These are phyloP conservation scores for Phytophthora aleatoria DNA, from an alignment of 352 stramenopile genomes.

Conservation along the genomic window DNA sequence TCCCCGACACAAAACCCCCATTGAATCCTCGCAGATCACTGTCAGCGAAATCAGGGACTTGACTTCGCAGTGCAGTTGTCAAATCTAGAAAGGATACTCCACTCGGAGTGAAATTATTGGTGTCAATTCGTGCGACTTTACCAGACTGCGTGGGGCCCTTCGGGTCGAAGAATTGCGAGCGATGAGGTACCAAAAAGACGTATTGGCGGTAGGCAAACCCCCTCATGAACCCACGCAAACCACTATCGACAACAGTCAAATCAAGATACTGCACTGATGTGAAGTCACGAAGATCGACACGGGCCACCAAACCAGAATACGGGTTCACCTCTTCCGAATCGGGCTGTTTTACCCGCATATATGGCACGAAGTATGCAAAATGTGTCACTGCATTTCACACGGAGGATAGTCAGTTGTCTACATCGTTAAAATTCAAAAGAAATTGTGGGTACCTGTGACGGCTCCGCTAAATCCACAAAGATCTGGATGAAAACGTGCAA, in stretches of 20 bases:
- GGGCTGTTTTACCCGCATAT: slow-evolving; percentile 51
- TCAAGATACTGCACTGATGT: slow-evolving; percentile 54
- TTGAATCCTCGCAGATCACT: slow-evolving; percentile 68
- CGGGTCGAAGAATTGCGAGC: slow-evolving; percentile 35
- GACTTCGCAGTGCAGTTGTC: slow-evolving; percentile 51
- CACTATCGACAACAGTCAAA: slow-evolving; percentile 48
- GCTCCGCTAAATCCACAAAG: slow-evolving; percentile 74
- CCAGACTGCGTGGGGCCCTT: slow-evolving; percentile 41
- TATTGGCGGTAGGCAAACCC: slow-evolving; percentile 82
- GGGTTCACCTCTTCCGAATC: slow-evolving; percentile 38
- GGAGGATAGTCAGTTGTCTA: background rate
- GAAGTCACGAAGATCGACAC: slow-evolving; percentile 71
- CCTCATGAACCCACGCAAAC: slow-evolving; percentile 66
- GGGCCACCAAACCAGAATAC: slow-evolving; percentile 67
- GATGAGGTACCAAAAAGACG: slow-evolving; percentile 69
- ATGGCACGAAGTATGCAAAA: slow-evolving; percentile 79
- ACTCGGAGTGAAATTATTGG: slow-evolving; percentile 53
- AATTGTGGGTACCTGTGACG: slow-evolving; percentile 40
- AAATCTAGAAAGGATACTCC: slow-evolving; percentile 67
- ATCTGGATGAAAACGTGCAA: slow-evolving; percentile 45
- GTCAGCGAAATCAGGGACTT: slow-evolving; percentile 72
- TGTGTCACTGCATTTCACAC: slow-evolving; percentile 47
- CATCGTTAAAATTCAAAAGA: background rate
- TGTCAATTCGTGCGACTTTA: slow-evolving; percentile 78
- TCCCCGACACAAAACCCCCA: slow-evolving; percentile 68